Base-by-base conservation (phyloP, 129 eudicot genomes). In the Helianthus annuus region DNA sequence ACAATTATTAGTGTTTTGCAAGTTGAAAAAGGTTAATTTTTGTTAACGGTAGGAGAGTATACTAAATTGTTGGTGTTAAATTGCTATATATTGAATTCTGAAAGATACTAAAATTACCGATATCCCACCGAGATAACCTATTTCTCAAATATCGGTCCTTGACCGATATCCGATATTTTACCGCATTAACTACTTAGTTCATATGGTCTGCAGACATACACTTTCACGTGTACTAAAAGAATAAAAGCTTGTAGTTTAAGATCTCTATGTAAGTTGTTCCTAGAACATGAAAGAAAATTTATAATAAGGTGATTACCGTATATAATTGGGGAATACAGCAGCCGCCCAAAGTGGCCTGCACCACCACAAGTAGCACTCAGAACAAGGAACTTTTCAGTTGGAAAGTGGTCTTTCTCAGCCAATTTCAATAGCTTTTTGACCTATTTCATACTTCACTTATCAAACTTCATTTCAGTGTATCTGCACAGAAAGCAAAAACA, bases 381-480 rank as follows among this genome's bases (percentile, higher is more conserved):
- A 73, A 63, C 68, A 63, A 63, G 19, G 49, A 81, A 75, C 54
- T 73, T 42, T 42, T 42, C 80, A 56, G 78, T 59, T 80, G 75
- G 48, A 54, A 77, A 56, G 60, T 73, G 51, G 75, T 70, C 78
- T 76, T 76, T 69, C 69, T 78, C 69, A 60, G 83, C 86, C 82
- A 69, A 72, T 76, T 77, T 52, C 36, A 80, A 81, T 56, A 75
- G 70, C 59, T 48, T 63, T 39, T 74, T 73, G 15, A 72, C 56
- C 87, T 74, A 69, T 52, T 80, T 45, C 60, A 48, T 70, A 79
- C 80, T 78, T 94, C 96, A 90, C 87, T 86, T 87, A 75, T 83
- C 90, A 83, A 94, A 94, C 81, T 86, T 90, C 98, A 94, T 94
- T 78, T 94, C 98, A 16, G 98, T 90, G 79, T 92, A 92, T 85